A percentile compares a stretch with the other conserved stretches of the same genome.
phyloP scores from a whole-genome alignment of 1,284 basidiomycete genomes.

The Polyporus tsugae region DNA sequence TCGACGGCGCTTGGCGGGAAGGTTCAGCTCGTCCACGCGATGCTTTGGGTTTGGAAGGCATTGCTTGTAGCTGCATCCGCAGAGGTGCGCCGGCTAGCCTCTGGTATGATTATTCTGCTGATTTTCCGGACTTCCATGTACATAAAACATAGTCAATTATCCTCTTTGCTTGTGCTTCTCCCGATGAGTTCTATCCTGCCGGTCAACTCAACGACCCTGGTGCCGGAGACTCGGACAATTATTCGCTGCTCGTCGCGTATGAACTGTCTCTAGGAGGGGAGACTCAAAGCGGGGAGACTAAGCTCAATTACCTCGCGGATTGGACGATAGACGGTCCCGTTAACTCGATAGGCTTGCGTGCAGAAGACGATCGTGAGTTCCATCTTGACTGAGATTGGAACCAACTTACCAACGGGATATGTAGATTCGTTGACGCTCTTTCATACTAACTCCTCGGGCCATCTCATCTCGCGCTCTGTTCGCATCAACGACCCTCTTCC shows the following conservation, averaged over 20 bases:
- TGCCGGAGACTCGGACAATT: constrained; percentile 44
- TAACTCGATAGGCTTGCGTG: constrained; percentile 53
- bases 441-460: constrained; percentile 34
- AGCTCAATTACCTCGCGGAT: constrained; percentile 58
- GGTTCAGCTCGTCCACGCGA: constrained; percentile 40
- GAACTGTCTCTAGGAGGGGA: constrained; percentile 50
- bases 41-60: constrained; percentile 57
- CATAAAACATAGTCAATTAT: constrained; percentile 36
- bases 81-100: constrained; percentile 50
- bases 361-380: constrained; percentile 54
- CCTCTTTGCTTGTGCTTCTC: constrained; percentile 54
- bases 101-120: constrained; percentile 14
- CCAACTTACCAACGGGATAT: neutral
- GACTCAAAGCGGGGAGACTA: constrained; percentile 46
- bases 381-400: constrained; percentile 23
- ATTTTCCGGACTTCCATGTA: constrained; percentile 16
- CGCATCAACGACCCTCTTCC: constrained; percentile 24
- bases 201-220: constrained; percentile 40
- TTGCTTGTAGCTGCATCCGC: constrained; percentile 49
- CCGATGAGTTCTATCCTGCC: constrained; percentile 48
- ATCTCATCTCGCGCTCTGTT: constrained; percentile 34
- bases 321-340: constrained; percentile 62
- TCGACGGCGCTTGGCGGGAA: constrained; percentile 20
- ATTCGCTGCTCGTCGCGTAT: constrained; percentile 56
- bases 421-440: constrained; percentile 38